phyloP scores from a whole-genome alignment of 805 yeast genomes.

The Pichia cabralensis region DNA sequence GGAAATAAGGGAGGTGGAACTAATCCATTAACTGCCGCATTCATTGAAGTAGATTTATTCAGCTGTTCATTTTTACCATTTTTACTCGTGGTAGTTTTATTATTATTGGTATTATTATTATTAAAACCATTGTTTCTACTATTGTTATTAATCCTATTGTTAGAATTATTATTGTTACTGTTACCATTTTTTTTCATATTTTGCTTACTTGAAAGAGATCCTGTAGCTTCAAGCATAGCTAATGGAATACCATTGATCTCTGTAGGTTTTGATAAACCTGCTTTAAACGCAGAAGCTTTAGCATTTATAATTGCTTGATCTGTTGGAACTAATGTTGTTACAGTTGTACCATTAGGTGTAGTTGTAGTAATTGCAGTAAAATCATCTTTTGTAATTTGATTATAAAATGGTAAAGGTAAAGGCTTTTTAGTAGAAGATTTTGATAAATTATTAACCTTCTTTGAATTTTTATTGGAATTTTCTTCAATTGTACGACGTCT shows the following conservation, averaged over 20 bases:
- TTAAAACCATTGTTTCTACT: neutral
- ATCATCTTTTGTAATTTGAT: slow-evolving; percentile 83
- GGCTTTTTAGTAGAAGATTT: slow-evolving; percentile 26
- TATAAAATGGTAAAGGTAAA: slow-evolving; percentile 79
- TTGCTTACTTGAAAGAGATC: slow-evolving; percentile 34
- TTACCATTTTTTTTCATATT: neutral
- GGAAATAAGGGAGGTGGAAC: slow-evolving; percentile 5
- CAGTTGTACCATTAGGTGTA: slow-evolving; percentile 86
- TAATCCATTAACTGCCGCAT: neutral
- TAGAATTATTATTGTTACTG: neutral
- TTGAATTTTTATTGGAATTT: slow-evolving; percentile 20
- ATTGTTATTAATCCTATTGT: neutral
- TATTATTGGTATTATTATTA: neutral
- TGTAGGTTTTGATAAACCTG: slow-evolving; percentile 40
- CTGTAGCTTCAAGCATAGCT: slow-evolving; percentile 67
- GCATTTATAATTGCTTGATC: slow-evolving; percentile 63
- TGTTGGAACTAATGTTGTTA: slow-evolving; percentile 83
- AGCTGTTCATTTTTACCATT: neutral
- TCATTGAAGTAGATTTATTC: neutral
- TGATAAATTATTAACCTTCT: neutral
- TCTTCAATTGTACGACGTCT: slow-evolving; percentile 53
- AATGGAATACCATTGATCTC: slow-evolving; percentile 31
- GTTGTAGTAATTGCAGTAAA: slow-evolving; percentile 78
- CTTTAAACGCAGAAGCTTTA: slow-evolving; percentile 45
- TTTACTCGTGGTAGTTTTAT: neutral